These are phyloP conservation scores for Calonectria pteridis DNA, from an alignment of 2,329 filamentous ascomycete genomes.

Conservation along the genomic window DNA sequence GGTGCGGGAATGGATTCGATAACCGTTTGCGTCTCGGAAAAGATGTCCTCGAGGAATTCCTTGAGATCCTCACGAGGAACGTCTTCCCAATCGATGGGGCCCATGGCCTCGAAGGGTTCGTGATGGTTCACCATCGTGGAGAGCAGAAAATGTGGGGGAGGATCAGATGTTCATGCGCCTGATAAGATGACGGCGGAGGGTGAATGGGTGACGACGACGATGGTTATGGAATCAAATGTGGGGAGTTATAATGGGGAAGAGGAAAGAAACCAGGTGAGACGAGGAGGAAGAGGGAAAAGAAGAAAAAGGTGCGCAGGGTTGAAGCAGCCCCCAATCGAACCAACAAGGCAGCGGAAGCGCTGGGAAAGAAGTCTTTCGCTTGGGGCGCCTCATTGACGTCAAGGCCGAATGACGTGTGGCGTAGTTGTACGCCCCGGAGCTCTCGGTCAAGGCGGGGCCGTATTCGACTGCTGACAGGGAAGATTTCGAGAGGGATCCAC, in stretches of 20 bases:
- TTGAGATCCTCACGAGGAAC: constrained; percentile 61
- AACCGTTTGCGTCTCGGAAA: constrained; percentile 76
- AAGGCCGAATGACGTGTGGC: constrained; percentile 16
- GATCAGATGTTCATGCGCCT: constrained; percentile 12
- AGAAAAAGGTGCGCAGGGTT: background rate
- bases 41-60: constrained; percentile 69
- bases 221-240: background rate
- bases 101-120: constrained; percentile 68
- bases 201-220: background rate
- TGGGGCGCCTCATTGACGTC: constrained; percentile 31
- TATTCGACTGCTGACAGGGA: constrained; percentile 3
- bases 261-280: background rate
- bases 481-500: background rate
- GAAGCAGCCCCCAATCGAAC: background rate
- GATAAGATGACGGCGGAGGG: background rate
- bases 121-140: constrained; percentile 67
- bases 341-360: constrained; percentile 16
- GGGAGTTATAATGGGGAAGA: background rate
- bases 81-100: constrained; percentile 66
- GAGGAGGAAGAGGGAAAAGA: background rate
- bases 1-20: constrained; percentile 79
- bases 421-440: background rate
- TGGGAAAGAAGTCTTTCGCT: constrained; percentile 15
- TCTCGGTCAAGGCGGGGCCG: constrained; percentile 6
- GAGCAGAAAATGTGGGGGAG: background rate